Evolutionary conservation across 768 basidiomycete species (phyloP), one percentile per base, ranked within the genome.

Genomic region (Macrolepiota fuliginosa): DNA sequence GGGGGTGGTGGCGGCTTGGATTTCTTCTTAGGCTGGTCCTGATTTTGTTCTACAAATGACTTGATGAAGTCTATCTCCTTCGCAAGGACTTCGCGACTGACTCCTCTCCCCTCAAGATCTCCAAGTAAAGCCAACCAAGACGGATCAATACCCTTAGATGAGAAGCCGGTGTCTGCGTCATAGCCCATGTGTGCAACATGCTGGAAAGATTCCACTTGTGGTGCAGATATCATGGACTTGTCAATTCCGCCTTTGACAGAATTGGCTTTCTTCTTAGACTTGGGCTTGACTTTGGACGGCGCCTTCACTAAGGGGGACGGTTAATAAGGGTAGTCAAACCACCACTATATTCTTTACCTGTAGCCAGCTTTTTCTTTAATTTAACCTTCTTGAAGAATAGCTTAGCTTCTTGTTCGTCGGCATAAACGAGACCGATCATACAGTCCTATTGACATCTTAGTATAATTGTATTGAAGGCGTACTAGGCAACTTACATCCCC

Each of bases 121-220:
- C 76, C 79, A 2, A 98, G 79, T 60, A 98, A 74, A 1, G 85
- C 77, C 49, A 85, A 79, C 96, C 96, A 98, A 4, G 90, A 92
- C 1, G 92, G 86, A 72, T 99, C 96, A 4, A 99, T 91, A 56
- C 92, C 92, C 15, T 80, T 82, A 0, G 90, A 91, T 0, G 88
- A 89, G 73, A 94, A 98, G 2, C 96, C 96, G 25, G 87, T 84
- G 65, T 96, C 87, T 0, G 83, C 72, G 68, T 97, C 92, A 72
- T 90, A 97, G 12, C 95, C 96, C 91, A 99, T 96, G 71, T 98
- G 96, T 0, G 91, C 94, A 47, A 97, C 82, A 69, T 98, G 96
- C 61, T 85, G 82, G 78, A 98, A 98, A 7, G 89, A 89, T 13
- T 88, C 88, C 1, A 77, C 72, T 3, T 86, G 83, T 1, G 95